Evolutionary conservation across 129 eudicot species (phyloP).

Genomic region (Flaveria ramosissima): DNA sequence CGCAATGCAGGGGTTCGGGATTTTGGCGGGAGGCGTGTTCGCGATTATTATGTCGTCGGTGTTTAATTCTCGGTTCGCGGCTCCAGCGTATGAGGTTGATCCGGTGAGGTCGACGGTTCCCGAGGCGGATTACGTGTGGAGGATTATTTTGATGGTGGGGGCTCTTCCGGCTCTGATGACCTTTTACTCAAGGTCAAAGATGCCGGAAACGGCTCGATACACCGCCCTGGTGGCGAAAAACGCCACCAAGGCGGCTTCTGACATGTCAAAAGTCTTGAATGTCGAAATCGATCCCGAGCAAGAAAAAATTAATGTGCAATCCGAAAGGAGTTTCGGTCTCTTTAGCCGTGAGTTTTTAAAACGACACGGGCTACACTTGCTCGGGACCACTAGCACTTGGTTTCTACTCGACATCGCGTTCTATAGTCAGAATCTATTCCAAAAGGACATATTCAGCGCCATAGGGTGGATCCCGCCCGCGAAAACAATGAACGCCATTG

Average conservation of each 20-base stretch:
- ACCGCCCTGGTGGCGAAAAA: constrained; percentile 45
- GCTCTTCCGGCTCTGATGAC: constrained; percentile 47
- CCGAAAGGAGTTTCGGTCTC: constrained; percentile 20
- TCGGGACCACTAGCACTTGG: constrained; percentile 48
- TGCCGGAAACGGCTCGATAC: constrained; percentile 48
- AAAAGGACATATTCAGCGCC: constrained; percentile 47
- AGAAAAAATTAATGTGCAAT: background rate
- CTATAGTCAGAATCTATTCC: constrained; percentile 47
- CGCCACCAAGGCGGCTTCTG: constrained; percentile 38
- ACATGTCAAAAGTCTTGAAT: constrained; percentile 42
- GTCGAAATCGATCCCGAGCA: constrained; percentile 36
- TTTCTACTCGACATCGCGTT: constrained; percentile 45
- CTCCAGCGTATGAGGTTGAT: constrained; percentile 41
- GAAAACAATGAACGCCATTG: constrained; percentile 45
- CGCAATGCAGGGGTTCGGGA: constrained; percentile 52
- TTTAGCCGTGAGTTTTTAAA: constrained; percentile 34
- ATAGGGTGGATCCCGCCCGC: constrained; percentile 51
- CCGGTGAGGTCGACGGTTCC: constrained; percentile 39
- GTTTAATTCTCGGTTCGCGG: constrained; percentile 25
- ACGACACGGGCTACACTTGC: constrained; percentile 46
- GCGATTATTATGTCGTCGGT: constrained; percentile 38
- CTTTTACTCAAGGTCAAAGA: constrained; percentile 41
- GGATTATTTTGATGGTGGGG: constrained; percentile 44
- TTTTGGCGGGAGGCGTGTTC: constrained; percentile 34
- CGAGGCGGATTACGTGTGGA: constrained; percentile 43